A percentile compares a stretch with the other conserved stretches of the same genome.
Evolutionary conservation across 495 filamentous ascomycete genomes (phyloP).

Genomic region (Penicillium cataractarum): DNA sequence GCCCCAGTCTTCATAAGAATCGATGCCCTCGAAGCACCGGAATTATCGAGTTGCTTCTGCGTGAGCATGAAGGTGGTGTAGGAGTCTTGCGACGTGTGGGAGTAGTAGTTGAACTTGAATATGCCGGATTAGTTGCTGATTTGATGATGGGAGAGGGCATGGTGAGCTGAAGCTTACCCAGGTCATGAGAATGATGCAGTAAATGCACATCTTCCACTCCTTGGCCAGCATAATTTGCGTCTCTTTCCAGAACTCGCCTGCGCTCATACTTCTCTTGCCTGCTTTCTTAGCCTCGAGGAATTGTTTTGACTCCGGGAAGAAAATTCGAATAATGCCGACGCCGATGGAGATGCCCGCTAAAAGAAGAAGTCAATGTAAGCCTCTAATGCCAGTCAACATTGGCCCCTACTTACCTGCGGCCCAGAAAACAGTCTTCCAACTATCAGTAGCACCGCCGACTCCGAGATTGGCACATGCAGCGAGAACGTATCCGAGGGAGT

Average conservation of each 20-base stretch:
- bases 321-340: slow-evolving; percentile 63
- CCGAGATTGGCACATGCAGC: slow-evolving; percentile 72
- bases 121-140: neutral
- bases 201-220: slow-evolving; percentile 73
- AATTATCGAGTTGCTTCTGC: slow-evolving; percentile 65
- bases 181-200: slow-evolving; percentile 73
- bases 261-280: slow-evolving; percentile 49
- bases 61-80: slow-evolving; percentile 77
- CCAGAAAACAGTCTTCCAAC: slow-evolving; percentile 69
- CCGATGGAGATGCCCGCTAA: slow-evolving; percentile 62
- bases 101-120: slow-evolving; percentile 56
- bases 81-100: slow-evolving; percentile 71
- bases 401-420: slow-evolving; percentile 42
- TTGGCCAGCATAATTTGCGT: slow-evolving; percentile 62
- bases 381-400: neutral
- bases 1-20: slow-evolving; percentile 76
- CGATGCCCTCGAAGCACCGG: slow-evolving; percentile 63
- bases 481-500: slow-evolving; percentile 73
- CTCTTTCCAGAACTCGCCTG: slow-evolving; percentile 62
- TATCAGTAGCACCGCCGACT: slow-evolving; percentile 57
- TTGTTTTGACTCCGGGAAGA: slow-evolving; percentile 71
- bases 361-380: slow-evolving; percentile 1
- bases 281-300: slow-evolving; percentile 65
- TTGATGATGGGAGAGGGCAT: neutral
- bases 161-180: slow-evolving; percentile 51